Conservation (phyloP, 768 basidiomycete genomes). For the Saitozyma sp. region DNA sequence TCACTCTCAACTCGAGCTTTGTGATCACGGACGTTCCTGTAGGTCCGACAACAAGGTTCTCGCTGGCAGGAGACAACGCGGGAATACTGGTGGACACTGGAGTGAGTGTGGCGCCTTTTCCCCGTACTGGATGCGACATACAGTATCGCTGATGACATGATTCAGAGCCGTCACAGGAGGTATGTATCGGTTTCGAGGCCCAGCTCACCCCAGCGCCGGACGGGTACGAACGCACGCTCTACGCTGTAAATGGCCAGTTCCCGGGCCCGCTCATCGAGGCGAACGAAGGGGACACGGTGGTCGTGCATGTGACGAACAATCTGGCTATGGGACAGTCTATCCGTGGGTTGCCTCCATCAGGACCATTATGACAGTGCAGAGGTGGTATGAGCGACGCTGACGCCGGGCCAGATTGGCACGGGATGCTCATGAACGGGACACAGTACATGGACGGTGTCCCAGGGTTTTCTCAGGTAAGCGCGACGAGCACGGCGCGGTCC, state of each 20-base stretch:
- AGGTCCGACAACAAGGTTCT: neutral
- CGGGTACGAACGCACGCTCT: constrained; percentile 27
- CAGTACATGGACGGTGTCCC: constrained; percentile 35
- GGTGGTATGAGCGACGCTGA: neutral
- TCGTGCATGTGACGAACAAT: constrained; percentile 32
- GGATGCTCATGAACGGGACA: constrained; percentile 37
- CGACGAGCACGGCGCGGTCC: too few species aligned
- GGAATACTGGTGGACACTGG: constrained; percentile 21
- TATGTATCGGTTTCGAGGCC: neutral
- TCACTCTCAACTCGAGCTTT: too few species aligned
- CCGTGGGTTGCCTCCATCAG: constrained; percentile 18
- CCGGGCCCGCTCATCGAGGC: constrained; percentile 40
- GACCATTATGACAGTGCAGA: constrained; percentile 10
- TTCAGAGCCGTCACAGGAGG: neutral
- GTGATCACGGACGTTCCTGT: constrained; percentile 18
- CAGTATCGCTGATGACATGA: neutral
- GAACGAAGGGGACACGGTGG: constrained; percentile 40
- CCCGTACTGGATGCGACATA: neutral
- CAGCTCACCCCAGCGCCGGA: constrained; percentile 22
- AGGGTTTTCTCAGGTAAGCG: constrained; percentile 27
- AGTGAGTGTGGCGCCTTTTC: constrained; percentile 9
- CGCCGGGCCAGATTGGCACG: constrained; percentile 31
- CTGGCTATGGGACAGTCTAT: constrained; percentile 23
- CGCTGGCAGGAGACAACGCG: constrained; percentile 16
- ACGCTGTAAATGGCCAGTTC: constrained; percentile 26